A percentile compares a stretch with the other conserved stretches of the same genome.
Evolutionary conservation across 352 stramenopile species (phyloP).

Genomic region (Aphanomyces invadans): DNA sequence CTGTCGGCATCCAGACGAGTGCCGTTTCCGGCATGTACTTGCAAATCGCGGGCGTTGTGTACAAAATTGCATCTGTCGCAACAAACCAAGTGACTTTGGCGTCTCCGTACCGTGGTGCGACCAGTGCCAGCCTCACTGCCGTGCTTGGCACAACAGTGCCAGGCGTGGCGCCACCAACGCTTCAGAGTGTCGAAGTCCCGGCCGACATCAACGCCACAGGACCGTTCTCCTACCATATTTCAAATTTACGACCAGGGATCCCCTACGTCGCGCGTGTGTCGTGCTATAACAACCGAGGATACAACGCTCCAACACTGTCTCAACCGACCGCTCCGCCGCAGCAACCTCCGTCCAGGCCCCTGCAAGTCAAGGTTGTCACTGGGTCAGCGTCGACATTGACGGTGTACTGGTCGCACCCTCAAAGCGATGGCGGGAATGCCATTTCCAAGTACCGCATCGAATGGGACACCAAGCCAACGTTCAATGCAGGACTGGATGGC

Average conservation of each 20-base stretch:
- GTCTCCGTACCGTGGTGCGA: conserved; percentile 33
- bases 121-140: conserved; percentile 32
- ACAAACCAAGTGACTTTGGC: conserved; percentile 51
- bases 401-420: conserved; percentile 84
- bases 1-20: conserved; percentile 31
- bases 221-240: conserved; percentile 46
- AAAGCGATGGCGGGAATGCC: conserved; percentile 84
- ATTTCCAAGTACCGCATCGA: conserved; percentile 93
- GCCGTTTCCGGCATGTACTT: conserved; percentile 50
- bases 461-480: conserved; percentile 86
- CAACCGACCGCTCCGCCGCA: conserved; percentile 61
- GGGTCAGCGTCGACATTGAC: conserved; percentile 67
- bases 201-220: neutral
- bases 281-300: conserved; percentile 86
- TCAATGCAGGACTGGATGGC: conserved; percentile 62
- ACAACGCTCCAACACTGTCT: conserved; percentile 76
- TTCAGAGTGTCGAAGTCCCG: conserved; percentile 36
- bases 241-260: conserved; percentile 57
- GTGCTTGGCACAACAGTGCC: conserved; percentile 59
- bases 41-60: conserved; percentile 38
- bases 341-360: conserved; percentile 80
- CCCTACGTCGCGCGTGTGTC: conserved; percentile 85
- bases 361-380: conserved; percentile 62
- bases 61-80: conserved; percentile 38
- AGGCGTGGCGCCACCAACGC: conserved; percentile 42